Percentiles rank a stretch among this genome's conserved stretches.
Evolutionary conservation across 805 yeast genomes (phyloP).

Genomic region (Metschnikowia matae): DNA sequence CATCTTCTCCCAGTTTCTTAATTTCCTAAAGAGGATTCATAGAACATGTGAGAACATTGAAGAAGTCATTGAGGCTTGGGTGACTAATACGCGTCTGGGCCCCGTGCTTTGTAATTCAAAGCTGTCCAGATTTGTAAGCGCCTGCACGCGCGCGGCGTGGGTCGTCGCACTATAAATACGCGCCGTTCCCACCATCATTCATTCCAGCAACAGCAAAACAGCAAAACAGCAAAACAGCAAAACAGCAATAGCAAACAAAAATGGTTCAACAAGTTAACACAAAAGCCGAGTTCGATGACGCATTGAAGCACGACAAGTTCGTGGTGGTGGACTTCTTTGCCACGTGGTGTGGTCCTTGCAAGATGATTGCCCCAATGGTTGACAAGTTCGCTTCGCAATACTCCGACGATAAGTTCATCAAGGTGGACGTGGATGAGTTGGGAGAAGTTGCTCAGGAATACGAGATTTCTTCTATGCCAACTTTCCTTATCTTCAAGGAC

Average conservation of each 20-base stretch:
- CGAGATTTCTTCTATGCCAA: conserved; percentile 57
- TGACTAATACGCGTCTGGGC: too few species aligned
- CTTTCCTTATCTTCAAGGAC: conserved; percentile 68
- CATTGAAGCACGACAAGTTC: conserved; percentile 59
- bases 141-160: conserved; percentile 1
- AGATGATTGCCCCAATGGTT: conserved; percentile 91
- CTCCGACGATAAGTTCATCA: conserved; percentile 69
- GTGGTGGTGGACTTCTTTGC: conserved; percentile 96
- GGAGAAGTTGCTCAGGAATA: conserved; percentile 68
- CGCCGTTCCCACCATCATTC: neutral
- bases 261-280: conserved; percentile 36
- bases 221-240: too few species aligned
- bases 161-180: neutral
- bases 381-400: conserved; percentile 74
- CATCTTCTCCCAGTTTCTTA: too few species aligned
- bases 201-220: too few species aligned
- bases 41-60: too few species aligned
- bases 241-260: conserved; percentile 6
- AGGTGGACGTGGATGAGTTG: conserved; percentile 88
- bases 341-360: conserved; percentile 99
- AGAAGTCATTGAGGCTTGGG: too few species aligned
- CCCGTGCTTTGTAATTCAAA: neutral
- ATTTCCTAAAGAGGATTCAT: too few species aligned
- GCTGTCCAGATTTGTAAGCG: conserved; percentile 1
- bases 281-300: conserved; percentile 59